phyloP scores from a whole-genome alignment of 345 rosid genomes.

The Boechera stricta region DNA sequence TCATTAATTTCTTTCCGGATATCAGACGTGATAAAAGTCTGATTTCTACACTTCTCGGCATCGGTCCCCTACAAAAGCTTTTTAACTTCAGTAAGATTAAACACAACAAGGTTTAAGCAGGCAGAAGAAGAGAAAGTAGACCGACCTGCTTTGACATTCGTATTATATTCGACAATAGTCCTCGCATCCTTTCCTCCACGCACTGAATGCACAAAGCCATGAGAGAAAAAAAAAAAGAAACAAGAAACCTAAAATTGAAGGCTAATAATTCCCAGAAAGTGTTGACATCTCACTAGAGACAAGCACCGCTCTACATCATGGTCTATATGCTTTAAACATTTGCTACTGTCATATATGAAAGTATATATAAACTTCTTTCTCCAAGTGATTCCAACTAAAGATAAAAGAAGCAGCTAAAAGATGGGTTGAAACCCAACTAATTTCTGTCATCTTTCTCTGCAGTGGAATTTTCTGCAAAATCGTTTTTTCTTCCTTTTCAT shows the following conservation, averaged over 20 bases:
- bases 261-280: constrained; percentile 9
- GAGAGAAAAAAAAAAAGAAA: constrained; percentile 26
- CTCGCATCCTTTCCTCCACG: constrained; percentile 91
- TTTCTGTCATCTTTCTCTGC: constrained; percentile 82
- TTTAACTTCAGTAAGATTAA: constrained; percentile 36
- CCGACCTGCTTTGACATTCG: constrained; percentile 78
- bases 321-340: constrained; percentile 73
- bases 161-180: constrained; percentile 65
- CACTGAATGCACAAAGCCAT: constrained; percentile 56
- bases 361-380: constrained; percentile 41
- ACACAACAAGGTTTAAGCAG: constrained; percentile 15
- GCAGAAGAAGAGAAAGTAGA: constrained; percentile 22
- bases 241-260: background rate
- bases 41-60: constrained; percentile 73
- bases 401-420: constrained; percentile 23
- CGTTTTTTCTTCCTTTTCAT: constrained; percentile 82
- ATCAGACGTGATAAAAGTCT: constrained; percentile 66
- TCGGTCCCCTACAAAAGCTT: constrained; percentile 66
- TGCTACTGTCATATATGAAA: constrained; percentile 60
- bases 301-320: constrained; percentile 80
- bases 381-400: constrained; percentile 11
- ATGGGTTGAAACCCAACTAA: constrained; percentile 62
- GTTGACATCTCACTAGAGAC: constrained; percentile 71
- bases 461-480: constrained; percentile 79
- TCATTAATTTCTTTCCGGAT: constrained; percentile 67